Base-by-base conservation (phyloP, 2,329 filamentous ascomycete species). In the Aspergillus ruber region DNA sequence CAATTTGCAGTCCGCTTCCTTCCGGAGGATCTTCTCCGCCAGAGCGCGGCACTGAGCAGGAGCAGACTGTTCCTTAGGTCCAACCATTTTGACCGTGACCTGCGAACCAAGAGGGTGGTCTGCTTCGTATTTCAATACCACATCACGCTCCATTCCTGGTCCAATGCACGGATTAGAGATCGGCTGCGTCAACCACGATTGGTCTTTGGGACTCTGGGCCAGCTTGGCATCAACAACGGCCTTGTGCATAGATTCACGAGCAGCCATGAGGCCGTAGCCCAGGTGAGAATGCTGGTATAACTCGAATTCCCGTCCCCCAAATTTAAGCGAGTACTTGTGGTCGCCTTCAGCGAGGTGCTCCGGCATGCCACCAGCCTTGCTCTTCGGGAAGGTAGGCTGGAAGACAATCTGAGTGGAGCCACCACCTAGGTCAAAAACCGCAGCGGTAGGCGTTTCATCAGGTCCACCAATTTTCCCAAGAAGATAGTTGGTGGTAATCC, bases 341-440 rank as follows among this genome's bases (percentile, higher is more conserved):
- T 97, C 90, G 48, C 93, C 93, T 39, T 90, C 85, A 15, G 84
- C 80, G 61, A 98, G 79, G 67, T 84, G 86, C 65, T 88, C 84
- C 0, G 90, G 90, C 77, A 96, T 86, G 50, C 90, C 90, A 52
- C 88, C 87, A 43, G 79, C 75, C 47, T 80, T 71, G 48, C 80
- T 79, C 47, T 81, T 79, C 66, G 88, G 85, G 73, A 95, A 98
- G 44, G 86, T 95, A 18, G 94, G 94, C 75, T 98, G 84, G 70
- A 97, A 98, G 57, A 98, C 94, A 64, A 98, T 96, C 74, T 98
- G 93, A 12, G 94, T 98, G 18, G 90, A 96, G 46, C 93, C 93
- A 61, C 93, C 93, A 54, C 93, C 93, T 43, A 98, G 85, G 66
- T 98, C 93, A 63, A 98, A 95, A 50, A 96, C 83, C 44, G 93